Evolutionary conservation across 2,329 filamentous ascomycete species (phyloP).

Genomic region (Diaporthe sp.): DNA sequence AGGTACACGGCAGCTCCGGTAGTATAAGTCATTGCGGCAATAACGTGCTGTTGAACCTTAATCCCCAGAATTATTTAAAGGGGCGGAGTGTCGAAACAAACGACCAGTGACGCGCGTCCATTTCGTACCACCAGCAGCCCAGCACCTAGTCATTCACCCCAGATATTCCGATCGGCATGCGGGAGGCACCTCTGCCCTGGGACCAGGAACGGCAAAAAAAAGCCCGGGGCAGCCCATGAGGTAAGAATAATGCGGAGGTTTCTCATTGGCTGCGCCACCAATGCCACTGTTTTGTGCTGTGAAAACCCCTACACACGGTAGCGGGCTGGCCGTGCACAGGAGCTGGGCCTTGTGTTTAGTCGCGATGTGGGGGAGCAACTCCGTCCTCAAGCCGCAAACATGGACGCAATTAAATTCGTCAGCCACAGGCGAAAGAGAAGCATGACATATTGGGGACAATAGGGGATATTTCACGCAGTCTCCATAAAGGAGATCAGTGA

Average conservation of each 20-base stretch:
- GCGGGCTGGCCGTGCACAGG: background rate
- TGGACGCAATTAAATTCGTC: conserved; percentile 16
- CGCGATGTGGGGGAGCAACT: conserved; percentile 12
- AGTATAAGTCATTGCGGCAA: background rate
- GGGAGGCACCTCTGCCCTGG: background rate
- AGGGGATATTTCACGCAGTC: background rate
- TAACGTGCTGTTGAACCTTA: background rate
- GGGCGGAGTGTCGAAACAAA: conserved; percentile 9
- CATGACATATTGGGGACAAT: background rate
- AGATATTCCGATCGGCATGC: conserved; percentile 23
- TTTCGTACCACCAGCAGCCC: background rate
- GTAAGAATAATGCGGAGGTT: background rate
- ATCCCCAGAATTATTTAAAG: background rate
- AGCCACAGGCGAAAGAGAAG: background rate
- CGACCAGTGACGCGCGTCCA: conserved; percentile 22
- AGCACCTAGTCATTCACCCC: background rate
- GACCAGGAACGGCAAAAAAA: conserved; percentile 10
- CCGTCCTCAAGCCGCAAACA: background rate
- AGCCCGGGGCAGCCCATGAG: background rate
- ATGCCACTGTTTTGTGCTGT: background rate
- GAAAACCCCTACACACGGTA: background rate
- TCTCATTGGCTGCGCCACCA: conserved; percentile 11
- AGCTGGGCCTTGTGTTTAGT: background rate
- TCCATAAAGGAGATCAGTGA: background rate
- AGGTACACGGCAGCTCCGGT: background rate